phyloP scores from a whole-genome alignment of 2,329 filamentous ascomycete genomes.

The Penicillium sumatraense region DNA sequence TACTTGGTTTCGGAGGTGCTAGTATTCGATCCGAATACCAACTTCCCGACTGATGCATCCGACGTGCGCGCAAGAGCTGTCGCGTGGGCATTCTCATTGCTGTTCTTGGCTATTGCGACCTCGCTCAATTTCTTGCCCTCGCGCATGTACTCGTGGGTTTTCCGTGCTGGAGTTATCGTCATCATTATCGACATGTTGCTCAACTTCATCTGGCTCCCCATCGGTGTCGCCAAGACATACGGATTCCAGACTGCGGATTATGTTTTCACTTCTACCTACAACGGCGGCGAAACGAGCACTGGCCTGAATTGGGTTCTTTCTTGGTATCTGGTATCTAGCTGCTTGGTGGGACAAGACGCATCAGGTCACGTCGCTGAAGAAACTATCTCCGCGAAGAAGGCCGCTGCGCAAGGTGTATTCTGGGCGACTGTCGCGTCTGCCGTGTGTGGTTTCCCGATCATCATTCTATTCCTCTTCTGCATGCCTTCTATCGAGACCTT shows the following conservation, averaged over 20 bases:
- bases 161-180: conserved; percentile 46
- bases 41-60: conserved; percentile 43
- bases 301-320: conserved; percentile 35
- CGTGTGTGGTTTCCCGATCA: conserved; percentile 34
- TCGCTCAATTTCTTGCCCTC: conserved; percentile 40
- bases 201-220: conserved; percentile 54
- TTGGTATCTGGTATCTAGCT: conserved; percentile 32
- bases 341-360: conserved; percentile 34
- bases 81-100: conserved; percentile 48
- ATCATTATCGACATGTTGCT: conserved; percentile 51
- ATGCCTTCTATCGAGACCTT: conserved; percentile 37
- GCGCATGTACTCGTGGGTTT: conserved; percentile 48
- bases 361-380: conserved; percentile 37
- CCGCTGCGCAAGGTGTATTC: conserved; percentile 34
- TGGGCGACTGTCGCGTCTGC: conserved; percentile 36
- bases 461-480: conserved; percentile 35
- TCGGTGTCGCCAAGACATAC: conserved; percentile 49
- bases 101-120: conserved; percentile 35
- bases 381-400: conserved; percentile 35
- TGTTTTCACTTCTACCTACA: conserved; percentile 50
- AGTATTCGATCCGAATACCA: conserved; percentile 42
- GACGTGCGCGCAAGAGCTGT: conserved; percentile 50
- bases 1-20: conserved; percentile 42
- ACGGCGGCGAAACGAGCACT: conserved; percentile 25
- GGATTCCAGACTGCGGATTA: conserved; percentile 51